phyloP scores from a whole-genome alignment of 73 alveolate genomes.

The Urostyla sp. region DNA sequence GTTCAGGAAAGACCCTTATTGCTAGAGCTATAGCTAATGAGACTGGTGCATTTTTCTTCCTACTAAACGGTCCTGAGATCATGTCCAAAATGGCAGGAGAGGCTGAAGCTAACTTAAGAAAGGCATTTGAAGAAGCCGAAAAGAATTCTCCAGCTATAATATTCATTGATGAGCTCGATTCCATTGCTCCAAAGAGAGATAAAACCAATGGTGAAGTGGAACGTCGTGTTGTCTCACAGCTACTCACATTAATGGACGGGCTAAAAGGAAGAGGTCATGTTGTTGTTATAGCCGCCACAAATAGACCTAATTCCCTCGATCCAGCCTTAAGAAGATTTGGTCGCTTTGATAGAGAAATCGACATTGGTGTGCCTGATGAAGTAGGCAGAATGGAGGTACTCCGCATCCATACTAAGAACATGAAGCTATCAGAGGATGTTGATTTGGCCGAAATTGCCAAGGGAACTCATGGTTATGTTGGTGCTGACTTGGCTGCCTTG shows the following conservation, averaged over 20 bases:
- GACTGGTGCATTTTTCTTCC: constrained; percentile 93
- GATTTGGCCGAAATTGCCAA: constrained; percentile 94
- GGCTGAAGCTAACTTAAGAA: constrained; percentile 97
- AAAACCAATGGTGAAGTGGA: constrained; percentile 98
- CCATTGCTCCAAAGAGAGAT: constrained; percentile 98
- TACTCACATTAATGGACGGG: constrained; percentile 98
- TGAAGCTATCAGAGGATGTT: constrained; percentile 97
- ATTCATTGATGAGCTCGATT: constrained; percentile 98
- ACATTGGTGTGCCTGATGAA: constrained; percentile 98
- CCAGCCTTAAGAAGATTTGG: constrained; percentile 98
- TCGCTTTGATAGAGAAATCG: constrained; percentile 96
- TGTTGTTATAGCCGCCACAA: constrained; percentile 96
- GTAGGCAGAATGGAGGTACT: constrained; percentile 93
- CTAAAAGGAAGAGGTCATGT: constrained; percentile 96
- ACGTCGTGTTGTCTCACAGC: constrained; percentile 96
- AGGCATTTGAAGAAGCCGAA: constrained; percentile 98
- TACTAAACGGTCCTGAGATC: constrained; percentile 83
- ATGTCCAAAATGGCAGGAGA: constrained; percentile 99
- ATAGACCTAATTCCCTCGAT: constrained; percentile 98
- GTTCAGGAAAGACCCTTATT: constrained; percentile 96
- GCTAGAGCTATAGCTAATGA: constrained; percentile 99
- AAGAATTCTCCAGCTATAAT: constrained; percentile 97
- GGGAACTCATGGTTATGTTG: constrained; percentile 95
- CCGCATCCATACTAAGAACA: constrained; percentile 96
- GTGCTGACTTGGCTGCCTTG: constrained; percentile 89